A percentile compares a stretch with the other conserved stretches of the same genome.
Conservation (phyloP, 306 rosid genomes). For the Herpetospermum pedunculosum region DNA sequence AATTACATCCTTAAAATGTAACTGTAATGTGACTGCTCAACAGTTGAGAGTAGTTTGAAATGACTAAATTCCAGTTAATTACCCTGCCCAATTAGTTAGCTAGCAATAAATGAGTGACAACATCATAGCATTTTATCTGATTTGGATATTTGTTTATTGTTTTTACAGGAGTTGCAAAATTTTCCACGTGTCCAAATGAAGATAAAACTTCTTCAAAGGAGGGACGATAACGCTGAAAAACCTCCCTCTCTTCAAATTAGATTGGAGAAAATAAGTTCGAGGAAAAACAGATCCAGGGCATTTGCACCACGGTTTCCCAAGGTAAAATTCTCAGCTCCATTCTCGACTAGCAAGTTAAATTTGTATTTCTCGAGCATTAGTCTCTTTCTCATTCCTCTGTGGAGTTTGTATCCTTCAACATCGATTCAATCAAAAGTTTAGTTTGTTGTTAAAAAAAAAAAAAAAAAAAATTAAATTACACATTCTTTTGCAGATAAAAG, state of each 20-base stretch:
- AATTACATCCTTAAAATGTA: background rate
- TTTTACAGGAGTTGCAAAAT: slow-evolving; percentile 58
- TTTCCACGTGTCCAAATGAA: slow-evolving; percentile 62
- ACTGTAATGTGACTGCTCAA: background rate
- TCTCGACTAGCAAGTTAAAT: background rate
- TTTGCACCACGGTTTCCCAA: slow-evolving; percentile 84
- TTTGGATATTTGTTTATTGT: slow-evolving; percentile 9
- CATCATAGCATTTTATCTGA: background rate
- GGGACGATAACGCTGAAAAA: slow-evolving; percentile 26
- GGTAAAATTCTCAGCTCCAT: slow-evolving; percentile 23
- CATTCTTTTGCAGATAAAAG: slow-evolving; percentile 52
- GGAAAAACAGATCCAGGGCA: slow-evolving; percentile 52
- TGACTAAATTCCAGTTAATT: background rate
- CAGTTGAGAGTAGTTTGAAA: background rate
- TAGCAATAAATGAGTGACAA: background rate
- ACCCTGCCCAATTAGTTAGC: background rate
- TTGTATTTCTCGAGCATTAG: too few species aligned
- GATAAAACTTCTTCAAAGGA: slow-evolving; percentile 46
- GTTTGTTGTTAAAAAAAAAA: too few species aligned
- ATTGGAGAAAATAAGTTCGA: slow-evolving; percentile 63
- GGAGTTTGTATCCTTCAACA: too few species aligned
- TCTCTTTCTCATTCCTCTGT: too few species aligned
- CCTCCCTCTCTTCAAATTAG: slow-evolving; percentile 39
- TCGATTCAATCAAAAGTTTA: too few species aligned
- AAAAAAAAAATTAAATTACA: slow-evolving; percentile 7